Base-by-base conservation (phyloP, 1,139 yeast species). In the Magnusiomyces ingens region DNA sequence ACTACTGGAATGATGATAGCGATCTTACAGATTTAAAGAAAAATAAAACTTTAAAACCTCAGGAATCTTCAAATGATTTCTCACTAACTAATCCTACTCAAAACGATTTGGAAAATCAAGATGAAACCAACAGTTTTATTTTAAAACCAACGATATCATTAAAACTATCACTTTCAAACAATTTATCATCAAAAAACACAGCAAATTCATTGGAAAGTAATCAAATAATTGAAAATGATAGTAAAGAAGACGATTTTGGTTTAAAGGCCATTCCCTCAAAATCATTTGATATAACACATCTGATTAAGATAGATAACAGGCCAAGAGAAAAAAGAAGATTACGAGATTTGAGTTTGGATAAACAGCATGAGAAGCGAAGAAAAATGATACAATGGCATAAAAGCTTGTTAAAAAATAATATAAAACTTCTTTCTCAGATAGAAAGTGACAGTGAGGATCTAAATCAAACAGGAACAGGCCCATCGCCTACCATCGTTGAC, bases 401-500 rank as follows among this genome's bases (percentile, higher is more conserved):
- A 12, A 36, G 40, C n/a, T 12, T 36, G n/a, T 36, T 36, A 5
- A 36, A 36, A n/a, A 36, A 36, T 36, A n/a, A 36, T 36, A 36
- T 36, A 5, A n/a, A 36, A 36, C n/a, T 12, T 5, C 17, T 36
- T 5, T 12, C 40, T n/a, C 40, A 36, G n/a, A 15, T 38, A 12
- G 49, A 47, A 22, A 35, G 36, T 21, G 44, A 37, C 3, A 42
- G 37, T 15, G 43, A 47, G 19, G 44, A 37, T 19, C 2, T 8
- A 11, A 35, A 19, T 10, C 41, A 32, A 13, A 38, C 21, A 18
- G 49, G 49, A 21, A 36, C 38, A 11, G 49, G 49, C 5, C 49
- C 49, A 3, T 40, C 44, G 3, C 43, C 44, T 10, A 35, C 43
- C 12, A 19, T 38, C 36, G 49, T 47, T 15, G 53, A 40, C 15